Percentiles rank a stretch among this genome's conserved stretches.
These are phyloP conservation scores for Clitoria ternatea DNA, from an alignment of 306 rosid genomes.

Conservation along the genomic window DNA sequence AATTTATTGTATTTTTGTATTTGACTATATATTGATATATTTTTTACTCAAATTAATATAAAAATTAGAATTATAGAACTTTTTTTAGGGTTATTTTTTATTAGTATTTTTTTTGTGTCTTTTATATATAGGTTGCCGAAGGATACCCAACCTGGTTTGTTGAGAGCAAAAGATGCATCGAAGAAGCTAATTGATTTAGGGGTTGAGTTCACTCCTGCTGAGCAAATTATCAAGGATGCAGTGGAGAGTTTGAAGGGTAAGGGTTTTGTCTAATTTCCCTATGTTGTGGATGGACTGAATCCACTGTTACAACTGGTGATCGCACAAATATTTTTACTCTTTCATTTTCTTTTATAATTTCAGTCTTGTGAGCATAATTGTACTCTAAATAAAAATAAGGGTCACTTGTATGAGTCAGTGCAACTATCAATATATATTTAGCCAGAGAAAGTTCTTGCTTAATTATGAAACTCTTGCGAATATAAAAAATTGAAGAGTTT, in stretches of 20 bases:
- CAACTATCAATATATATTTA: not conserved
- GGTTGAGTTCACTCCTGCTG: constrained; percentile 63
- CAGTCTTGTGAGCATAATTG: not conserved
- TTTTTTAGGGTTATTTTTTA: too few relatives aligned
- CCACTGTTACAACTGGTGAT: constrained; percentile 23
- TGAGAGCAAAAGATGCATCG: constrained; percentile 54
- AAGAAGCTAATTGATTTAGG: constrained; percentile 79
- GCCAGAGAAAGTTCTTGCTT: not conserved
- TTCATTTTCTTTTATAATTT: not conserved
- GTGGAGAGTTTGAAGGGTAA: constrained; percentile 61
- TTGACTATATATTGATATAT: too few relatives aligned
- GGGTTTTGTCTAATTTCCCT: constrained; percentile 35
- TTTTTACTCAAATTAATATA: too few relatives aligned
- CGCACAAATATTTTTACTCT: not conserved
- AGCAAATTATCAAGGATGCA: constrained; percentile 72
- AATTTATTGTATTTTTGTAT: too few relatives aligned
- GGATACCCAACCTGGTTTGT: constrained; percentile 66
- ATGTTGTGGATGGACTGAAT: not conserved
- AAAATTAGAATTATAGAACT: too few relatives aligned
- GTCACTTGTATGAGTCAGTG: constrained; percentile 6
- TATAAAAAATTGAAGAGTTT: not conserved
- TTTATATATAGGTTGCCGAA: constrained; percentile 58
- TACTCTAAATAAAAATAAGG: constrained; percentile 28
- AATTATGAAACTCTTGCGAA: not conserved
- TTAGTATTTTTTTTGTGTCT: too few relatives aligned